Evolutionary conservation across 352 stramenopile species (phyloP).

Genomic region (Phytophthora niederhauseri): DNA sequence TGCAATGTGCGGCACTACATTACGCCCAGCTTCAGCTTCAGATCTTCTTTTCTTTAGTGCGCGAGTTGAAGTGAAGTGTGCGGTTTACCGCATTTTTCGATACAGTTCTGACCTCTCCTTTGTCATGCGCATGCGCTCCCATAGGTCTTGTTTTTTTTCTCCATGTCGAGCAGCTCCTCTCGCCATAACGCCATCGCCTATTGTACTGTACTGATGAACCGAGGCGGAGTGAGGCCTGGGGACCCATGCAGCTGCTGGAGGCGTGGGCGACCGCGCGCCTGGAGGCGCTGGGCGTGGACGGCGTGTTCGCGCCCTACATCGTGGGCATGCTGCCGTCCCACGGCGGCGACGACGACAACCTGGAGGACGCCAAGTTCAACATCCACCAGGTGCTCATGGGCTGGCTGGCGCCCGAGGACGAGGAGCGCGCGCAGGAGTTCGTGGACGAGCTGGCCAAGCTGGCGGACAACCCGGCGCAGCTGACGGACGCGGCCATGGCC

Average conservation of each 20-base stretch:
- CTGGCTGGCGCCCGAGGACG: conserved; percentile 78
- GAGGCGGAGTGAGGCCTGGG: too few species aligned
- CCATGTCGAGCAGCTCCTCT: background rate
- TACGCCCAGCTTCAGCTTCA: background rate
- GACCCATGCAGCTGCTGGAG: conserved; percentile 54
- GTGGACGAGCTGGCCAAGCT: conserved; percentile 73
- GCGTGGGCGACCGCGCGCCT: conserved; percentile 70
- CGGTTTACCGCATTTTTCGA: background rate
- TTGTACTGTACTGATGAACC: background rate
- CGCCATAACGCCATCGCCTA: background rate
- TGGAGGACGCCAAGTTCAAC: conserved; percentile 70
- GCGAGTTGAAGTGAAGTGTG: background rate
- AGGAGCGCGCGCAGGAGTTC: conserved; percentile 72
- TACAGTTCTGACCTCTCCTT: conserved; percentile 3
- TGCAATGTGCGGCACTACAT: background rate
- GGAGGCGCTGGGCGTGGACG: conserved; percentile 76
- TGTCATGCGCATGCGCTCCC: background rate
- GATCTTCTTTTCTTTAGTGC: background rate
- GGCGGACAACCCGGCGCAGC: conserved; percentile 57
- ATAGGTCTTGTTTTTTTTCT: conserved; percentile 6
- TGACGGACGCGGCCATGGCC: conserved; percentile 45
- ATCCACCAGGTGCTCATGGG: conserved; percentile 88
- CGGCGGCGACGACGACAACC: conserved; percentile 46
- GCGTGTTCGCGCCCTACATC: conserved; percentile 86
- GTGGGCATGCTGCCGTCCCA: conserved; percentile 68